phyloP scores from a whole-genome alignment of 2,329 filamentous ascomycete genomes.

The Trichophyton benhamiae region DNA sequence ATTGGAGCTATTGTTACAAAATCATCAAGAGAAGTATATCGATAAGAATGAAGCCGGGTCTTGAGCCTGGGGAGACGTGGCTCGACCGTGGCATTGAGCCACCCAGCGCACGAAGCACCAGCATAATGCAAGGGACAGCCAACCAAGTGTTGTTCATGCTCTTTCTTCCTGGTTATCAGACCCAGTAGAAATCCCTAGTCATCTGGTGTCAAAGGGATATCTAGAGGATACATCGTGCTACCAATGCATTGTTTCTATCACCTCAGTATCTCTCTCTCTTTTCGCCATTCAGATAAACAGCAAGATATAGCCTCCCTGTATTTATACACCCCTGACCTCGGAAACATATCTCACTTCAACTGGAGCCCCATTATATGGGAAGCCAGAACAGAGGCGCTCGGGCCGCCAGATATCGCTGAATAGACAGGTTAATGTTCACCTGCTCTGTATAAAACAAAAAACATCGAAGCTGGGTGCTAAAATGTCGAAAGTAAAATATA shows the following conservation, averaged over 20 bases:
- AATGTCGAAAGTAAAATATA: not conserved
- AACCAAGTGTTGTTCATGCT: not conserved
- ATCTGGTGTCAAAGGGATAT: not conserved
- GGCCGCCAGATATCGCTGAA: not conserved
- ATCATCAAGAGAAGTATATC: not conserved
- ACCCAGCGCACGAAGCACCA: not conserved
- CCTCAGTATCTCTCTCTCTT: not conserved
- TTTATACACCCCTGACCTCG: not conserved
- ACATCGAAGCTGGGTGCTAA: not conserved
- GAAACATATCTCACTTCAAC: not conserved
- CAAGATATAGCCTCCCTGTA: not conserved
- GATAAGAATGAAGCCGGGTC: not conserved
- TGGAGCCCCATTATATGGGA: not conserved
- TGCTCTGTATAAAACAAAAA: conserved; percentile 1
- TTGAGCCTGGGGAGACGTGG: not conserved
- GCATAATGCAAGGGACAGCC: not conserved
- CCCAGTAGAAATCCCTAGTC: not conserved
- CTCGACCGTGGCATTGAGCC: not conserved
- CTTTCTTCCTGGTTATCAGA: not conserved
- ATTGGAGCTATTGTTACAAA: not conserved
- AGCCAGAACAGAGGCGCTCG: too few species aligned
- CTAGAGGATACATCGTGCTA: not conserved
- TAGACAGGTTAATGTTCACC: not conserved
- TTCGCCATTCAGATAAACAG: not conserved
- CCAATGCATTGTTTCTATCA: not conserved